Conservation (phyloP, 176 grass and related monocot genomes). For the Puccinellia tenuiflora region DNA sequence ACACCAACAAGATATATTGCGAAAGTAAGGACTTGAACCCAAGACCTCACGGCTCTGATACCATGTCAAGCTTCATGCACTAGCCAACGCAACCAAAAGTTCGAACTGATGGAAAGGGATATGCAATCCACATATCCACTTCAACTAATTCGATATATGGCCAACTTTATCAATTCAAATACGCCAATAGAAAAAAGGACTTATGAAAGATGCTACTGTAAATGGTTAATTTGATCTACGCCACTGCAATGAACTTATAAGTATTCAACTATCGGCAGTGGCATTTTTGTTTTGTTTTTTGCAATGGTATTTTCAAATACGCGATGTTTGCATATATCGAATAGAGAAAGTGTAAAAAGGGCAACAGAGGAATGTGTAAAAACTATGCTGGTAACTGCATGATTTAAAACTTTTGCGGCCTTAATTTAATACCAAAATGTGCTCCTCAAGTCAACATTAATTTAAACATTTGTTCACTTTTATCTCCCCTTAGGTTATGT, state of each 20-base stretch:
- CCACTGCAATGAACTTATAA: too few relatives aligned
- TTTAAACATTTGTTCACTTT: neutral
- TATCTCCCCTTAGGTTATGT: neutral
- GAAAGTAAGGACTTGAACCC: too few relatives aligned
- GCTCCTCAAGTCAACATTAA: neutral
- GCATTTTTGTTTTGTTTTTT: neutral
- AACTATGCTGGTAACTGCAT: neutral
- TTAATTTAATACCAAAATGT: neutral
- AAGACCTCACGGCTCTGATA: too few relatives aligned
- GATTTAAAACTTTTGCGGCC: neutral
- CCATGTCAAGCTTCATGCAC: too few relatives aligned
- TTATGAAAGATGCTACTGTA: neutral
- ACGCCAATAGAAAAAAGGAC: neutral
- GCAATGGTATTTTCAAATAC: neutral
- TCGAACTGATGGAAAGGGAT: too few relatives aligned
- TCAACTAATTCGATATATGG: neutral
- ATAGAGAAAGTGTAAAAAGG: neutral
- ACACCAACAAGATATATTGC: too few relatives aligned
- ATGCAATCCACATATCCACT: too few relatives aligned
- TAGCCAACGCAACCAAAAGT: too few relatives aligned
- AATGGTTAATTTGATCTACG: neutral
- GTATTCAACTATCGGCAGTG: neutral
- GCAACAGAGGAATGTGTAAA: neutral
- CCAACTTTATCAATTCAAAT: neutral
- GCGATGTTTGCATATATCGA: neutral